Evolutionary conservation across 345 rosid species (phyloP), one percentile per base, ranked within the genome.

Genomic region (Linum trigynum): DNA sequence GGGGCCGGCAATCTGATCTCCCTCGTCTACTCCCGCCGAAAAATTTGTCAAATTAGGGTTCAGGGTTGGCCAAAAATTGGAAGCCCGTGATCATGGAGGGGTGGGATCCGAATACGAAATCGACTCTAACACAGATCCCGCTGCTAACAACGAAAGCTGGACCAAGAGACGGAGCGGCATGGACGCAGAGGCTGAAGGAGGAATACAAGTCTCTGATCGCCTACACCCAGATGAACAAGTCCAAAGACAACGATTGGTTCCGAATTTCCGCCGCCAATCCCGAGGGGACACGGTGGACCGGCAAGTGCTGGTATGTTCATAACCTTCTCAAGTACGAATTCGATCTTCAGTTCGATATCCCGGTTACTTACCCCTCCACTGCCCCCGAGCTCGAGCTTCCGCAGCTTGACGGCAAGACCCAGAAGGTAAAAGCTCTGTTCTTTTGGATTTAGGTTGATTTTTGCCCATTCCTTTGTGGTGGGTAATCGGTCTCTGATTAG

Each of bases 161-260:
- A 11, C 98, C 98, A 38, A 81, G 97, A 71, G 96, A 92, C 67
- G 94, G 94, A 17, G 82, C 77, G 7, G 88, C 84, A 23, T 92
- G 97, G 98, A 85, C 89, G 71, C 23, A 80, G 83, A 82, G 98
- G 82, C 85, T 92, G 41, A 90, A 92, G 74, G 98, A 92, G 68
- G 97, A 92, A 85, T 92, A 92, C 90, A 92, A 77, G 73, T 74
- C 97, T 68, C 74, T 92, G 78, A 92, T 92, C 77, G 90, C 90
- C 40, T 90, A 90, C 69, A 92, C 97, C 4, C 98, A 92, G 77
- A 92, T 92, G 98, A 92, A 89, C 88, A 92, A 92, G 75, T 92
- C 95, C 67, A 92, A 92, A 68, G 98, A 92, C 72, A 92, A 90
- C 69, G 97, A 92, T 77, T 92, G 98, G 98, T 92, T 92, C 79